phyloP scores from a whole-genome alignment of 352 stramenopile genomes.

The Phytophthora boehmeriae region DNA sequence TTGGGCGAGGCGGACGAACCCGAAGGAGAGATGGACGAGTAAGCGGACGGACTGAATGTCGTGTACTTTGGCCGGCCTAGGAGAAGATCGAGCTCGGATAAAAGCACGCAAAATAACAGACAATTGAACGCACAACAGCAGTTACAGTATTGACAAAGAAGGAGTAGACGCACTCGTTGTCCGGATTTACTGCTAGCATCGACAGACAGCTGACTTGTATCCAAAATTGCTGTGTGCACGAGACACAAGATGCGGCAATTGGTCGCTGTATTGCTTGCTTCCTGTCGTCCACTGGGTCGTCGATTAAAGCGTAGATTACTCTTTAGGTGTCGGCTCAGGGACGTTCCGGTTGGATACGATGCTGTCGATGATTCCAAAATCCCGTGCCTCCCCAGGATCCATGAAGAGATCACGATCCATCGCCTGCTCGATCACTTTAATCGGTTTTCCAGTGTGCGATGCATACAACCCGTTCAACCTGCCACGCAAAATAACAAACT shows the following conservation, averaged over 20 bases:
- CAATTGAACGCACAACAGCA: slow-evolving; percentile 25
- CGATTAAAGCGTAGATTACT: no score
- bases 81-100: slow-evolving; percentile 26
- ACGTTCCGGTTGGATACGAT: slow-evolving; percentile 72
- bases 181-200: slow-evolving; percentile 1
- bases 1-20: slow-evolving; percentile 73
- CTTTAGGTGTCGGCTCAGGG: slow-evolving; percentile 5
- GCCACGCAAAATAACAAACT: slow-evolving; percentile 1
- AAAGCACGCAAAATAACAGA: slow-evolving; percentile 37
- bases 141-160: slow-evolving; percentile 1
- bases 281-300: slow-evolving; percentile 3
- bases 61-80: slow-evolving; percentile 10
- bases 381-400: slow-evolving; percentile 70
- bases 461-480: slow-evolving; percentile 82
- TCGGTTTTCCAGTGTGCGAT: slow-evolving; percentile 71
- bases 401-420: slow-evolving; percentile 91
- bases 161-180: background rate
- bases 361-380: slow-evolving; percentile 86
- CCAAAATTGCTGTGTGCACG: background rate
- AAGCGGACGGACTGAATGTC: slow-evolving; percentile 25
- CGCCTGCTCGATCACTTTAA: slow-evolving; percentile 83
- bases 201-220: background rate
- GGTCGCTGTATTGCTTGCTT: slow-evolving; percentile 2
- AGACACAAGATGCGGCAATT: no score
- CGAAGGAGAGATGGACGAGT: slow-evolving; percentile 86